Evolutionary conservation across 768 basidiomycete genomes (phyloP).

Genomic region (Pleurotus platypus): DNA sequence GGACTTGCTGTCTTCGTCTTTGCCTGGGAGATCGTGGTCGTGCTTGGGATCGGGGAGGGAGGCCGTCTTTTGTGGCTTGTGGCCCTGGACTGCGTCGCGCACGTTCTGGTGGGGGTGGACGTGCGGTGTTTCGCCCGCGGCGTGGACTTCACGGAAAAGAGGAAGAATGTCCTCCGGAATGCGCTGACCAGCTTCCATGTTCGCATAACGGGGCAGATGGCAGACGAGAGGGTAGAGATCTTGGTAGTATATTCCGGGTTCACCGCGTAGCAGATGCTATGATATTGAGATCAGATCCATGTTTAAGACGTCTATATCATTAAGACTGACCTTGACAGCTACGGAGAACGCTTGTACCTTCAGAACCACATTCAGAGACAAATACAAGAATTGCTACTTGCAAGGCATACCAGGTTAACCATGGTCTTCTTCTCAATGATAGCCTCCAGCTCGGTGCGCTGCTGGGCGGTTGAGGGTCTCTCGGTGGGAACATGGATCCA

Average conservation of each 20-base stretch:
- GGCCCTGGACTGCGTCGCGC: constrained; percentile 5
- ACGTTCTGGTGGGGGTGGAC: not conserved
- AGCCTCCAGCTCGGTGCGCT: constrained; percentile 35
- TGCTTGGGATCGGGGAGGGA: constrained; percentile 4
- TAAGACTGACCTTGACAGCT: constrained; percentile 50
- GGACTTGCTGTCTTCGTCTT: constrained; percentile 1
- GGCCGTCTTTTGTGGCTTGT: constrained; percentile 1
- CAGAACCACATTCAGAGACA: not conserved
- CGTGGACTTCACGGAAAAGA: constrained; percentile 41
- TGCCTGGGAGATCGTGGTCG: not conserved
- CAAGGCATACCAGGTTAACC: constrained; percentile 47
- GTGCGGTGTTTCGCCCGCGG: constrained; percentile 8
- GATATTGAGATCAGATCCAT: too few relatives aligned
- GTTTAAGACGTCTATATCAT: not conserved
- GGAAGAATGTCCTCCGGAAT: constrained; percentile 47
- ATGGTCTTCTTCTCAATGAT: constrained; percentile 74
- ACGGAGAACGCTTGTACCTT: constrained; percentile 69
- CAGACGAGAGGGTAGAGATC: constrained; percentile 70
- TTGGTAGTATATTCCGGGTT: constrained; percentile 67
- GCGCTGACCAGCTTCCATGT: constrained; percentile 16
- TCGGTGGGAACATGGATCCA: constrained; percentile 55
- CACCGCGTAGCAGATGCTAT: constrained; percentile 65
- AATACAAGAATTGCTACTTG: constrained; percentile 20
- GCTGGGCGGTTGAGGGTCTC: constrained; percentile 26
- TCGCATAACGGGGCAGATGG: constrained; percentile 60